Evolutionary conservation across 2,329 filamentous ascomycete genomes (phyloP), one percentile per base, ranked within the genome.

Genomic region (Mycosphaerelloides madeirae): DNA sequence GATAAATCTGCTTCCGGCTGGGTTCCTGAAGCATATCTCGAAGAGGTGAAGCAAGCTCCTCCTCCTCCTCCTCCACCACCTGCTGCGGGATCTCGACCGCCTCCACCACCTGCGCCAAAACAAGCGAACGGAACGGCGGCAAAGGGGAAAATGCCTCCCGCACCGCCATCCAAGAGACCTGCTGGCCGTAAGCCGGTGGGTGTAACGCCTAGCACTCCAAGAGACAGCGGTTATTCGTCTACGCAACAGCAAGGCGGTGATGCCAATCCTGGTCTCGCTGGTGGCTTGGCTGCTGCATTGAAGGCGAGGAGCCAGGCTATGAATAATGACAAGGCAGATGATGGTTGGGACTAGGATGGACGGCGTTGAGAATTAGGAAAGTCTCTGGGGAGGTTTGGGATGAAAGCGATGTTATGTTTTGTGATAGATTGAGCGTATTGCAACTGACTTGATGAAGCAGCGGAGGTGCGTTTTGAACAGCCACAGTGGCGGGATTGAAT

Each of bases 11-110:
- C 80, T n/a, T 87, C 93, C 67, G 93, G 89, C 40, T 98, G 93
- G 93, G 81, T 93, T 3, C 93, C 93, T 0, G 86, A 90, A 15
- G 88, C 91, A 15, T 98, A 98, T 61, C 84, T 98, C 7, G 85
- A 97, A 68, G 90, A 96, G 68, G 78, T 85, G 63, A 77, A 76
- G 16, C 58, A 64, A 37, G 66, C 66, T 18, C 71, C 79, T 11
- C 72, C 75, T 6, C 77, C 82, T 8, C 78, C 80, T 18, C 77
- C 82, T 3, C 72, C 75, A 6, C 77, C 82, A 8, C 78, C 80
- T 18, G 77, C 82, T 3, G 66, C 68, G 18, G 63, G 71, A 6
- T 62, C 69, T 16, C 55, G 61, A 25, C 66, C 73, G 11, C 83
- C 86, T 12, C 83, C 83, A 8, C 80, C 85, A 1, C 80, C 84